Conservation (phyloP, 1,139 yeast species). For the Saccharomyces hybrid region DNA sequence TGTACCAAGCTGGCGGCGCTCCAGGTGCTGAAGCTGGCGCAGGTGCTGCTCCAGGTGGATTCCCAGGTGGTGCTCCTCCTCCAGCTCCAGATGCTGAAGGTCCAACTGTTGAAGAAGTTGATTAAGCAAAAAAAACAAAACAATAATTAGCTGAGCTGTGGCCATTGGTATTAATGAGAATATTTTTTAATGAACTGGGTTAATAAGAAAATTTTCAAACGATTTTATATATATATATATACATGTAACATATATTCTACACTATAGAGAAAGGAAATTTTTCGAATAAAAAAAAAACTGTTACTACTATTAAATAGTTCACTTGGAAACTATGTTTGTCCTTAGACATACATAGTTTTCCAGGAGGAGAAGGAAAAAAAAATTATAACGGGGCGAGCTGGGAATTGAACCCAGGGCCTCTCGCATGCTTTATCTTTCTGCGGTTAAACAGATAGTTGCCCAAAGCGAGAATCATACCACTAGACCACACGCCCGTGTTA, state of each 20-base stretch:
- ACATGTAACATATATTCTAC: neutral
- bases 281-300: neutral
- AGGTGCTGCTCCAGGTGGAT: slow-evolving; percentile 36
- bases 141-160: slow-evolving; percentile 7
- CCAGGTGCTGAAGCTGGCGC: slow-evolving; percentile 51
- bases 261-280: neutral
- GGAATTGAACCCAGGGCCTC: slow-evolving; percentile 26
- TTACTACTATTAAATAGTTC: neutral
- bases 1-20: slow-evolving; percentile 71
- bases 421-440: neutral
- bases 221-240: neutral
- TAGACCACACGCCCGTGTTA: slow-evolving; percentile 8
- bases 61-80: slow-evolving; percentile 25
- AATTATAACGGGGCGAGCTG: slow-evolving; percentile 24
- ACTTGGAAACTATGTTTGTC: neutral
- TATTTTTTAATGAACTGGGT: neutral
- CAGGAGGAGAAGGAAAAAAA: neutral
- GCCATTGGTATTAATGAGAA: neutral
- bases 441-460: slow-evolving; percentile 1
- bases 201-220: neutral
- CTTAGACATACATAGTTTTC: neutral
- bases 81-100: slow-evolving; percentile 38
- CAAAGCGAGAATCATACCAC: slow-evolving; percentile 9
- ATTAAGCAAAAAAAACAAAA: slow-evolving; percentile 34
- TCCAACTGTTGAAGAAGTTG: slow-evolving; percentile 69